Base-by-base conservation (phyloP, 306 rosid genomes). In the Sicyos baderoa region DNA sequence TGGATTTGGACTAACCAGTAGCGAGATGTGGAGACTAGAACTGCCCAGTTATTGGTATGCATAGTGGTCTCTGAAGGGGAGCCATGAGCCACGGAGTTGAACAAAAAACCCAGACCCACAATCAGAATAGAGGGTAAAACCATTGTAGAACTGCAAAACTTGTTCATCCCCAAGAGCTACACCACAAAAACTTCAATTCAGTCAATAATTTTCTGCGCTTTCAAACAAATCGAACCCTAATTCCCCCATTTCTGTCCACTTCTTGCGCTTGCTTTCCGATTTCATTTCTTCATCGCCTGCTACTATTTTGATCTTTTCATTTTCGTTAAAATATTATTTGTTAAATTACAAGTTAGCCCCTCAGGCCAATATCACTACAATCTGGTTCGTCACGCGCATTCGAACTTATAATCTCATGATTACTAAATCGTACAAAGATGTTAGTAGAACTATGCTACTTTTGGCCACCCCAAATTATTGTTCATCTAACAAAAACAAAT, bases 41-140 rank as follows among this genome's bases (percentile, higher is more conserved):
- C 96, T 17, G n/a, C 95, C 96, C 98, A 89, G 73, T 88, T 89
- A 77, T 89, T 89, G 50, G 97, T 87, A 76, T 86, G 95, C 94
- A n/a, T n/a, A n/a, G n/a, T n/a, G n/a, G n/a, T 72, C 64, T 84
- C 82, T 4, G 94, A 73, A 52, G 83, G 71, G 18, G 76, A 80
- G 7, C 67, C 81, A 77, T 79, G 70, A 2, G 93, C 89, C 44
- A 70, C 14, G 65, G 75, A 78, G 70, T 68, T 74, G 78, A 55
- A 13, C 50, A 80, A 54, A 50, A 40, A 66, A 44, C 60, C 66
- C 51, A 77, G 72, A 78, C 79, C 70, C 72, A 86, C 77, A 79
- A 76, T 32, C 74, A 82, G 61, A 75, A 77, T 53, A 50, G 79
- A 71, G 49, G 60, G 48, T 45, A 74, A 15, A n/a, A 51, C 45